These are phyloP conservation scores for Hepatocystis sp. DNA, from an alignment of 169 alveolate genomes.

Conservation along the genomic window DNA sequence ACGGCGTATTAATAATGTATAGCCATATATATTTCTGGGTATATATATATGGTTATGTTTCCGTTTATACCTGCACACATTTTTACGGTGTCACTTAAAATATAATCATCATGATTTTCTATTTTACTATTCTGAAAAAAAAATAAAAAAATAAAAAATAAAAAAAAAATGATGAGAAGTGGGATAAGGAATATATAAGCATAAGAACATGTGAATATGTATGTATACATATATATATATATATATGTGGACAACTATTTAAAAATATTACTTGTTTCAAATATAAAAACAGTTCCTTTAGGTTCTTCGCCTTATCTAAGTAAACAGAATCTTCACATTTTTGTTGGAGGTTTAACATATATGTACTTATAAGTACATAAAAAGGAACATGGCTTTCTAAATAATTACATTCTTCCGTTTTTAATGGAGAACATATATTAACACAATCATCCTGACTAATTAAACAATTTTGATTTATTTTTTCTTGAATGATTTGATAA, in stretches of 20 bases:
- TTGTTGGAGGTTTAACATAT: constrained; percentile 59
- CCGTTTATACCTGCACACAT: constrained; percentile 35
- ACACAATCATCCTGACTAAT: constrained; percentile 37
- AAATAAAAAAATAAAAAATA: background rate
- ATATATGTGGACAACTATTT: background rate
- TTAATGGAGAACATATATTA: constrained; percentile 16
- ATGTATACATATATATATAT: background rate
- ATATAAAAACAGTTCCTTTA: constrained; percentile 33
- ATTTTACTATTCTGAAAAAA: constrained; percentile 62
- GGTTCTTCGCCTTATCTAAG: constrained; percentile 32
- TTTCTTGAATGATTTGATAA: constrained; percentile 26
- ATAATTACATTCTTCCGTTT: constrained; percentile 66
- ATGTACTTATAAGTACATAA: constrained; percentile 33
- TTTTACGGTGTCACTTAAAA: constrained; percentile 47
- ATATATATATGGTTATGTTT: background rate
- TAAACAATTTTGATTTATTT: constrained; percentile 4
- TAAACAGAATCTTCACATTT: constrained; percentile 20
- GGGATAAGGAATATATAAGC: background rate
- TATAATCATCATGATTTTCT: constrained; percentile 69
- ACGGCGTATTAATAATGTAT: background rate
- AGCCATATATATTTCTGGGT: background rate
- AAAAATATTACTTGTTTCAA: constrained; percentile 34
- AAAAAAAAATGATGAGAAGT: background rate
- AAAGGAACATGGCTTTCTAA: constrained; percentile 67
- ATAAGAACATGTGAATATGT: background rate